phyloP scores from a whole-genome alignment of 768 basidiomycete genomes.

The Phanerochaete sordida region DNA sequence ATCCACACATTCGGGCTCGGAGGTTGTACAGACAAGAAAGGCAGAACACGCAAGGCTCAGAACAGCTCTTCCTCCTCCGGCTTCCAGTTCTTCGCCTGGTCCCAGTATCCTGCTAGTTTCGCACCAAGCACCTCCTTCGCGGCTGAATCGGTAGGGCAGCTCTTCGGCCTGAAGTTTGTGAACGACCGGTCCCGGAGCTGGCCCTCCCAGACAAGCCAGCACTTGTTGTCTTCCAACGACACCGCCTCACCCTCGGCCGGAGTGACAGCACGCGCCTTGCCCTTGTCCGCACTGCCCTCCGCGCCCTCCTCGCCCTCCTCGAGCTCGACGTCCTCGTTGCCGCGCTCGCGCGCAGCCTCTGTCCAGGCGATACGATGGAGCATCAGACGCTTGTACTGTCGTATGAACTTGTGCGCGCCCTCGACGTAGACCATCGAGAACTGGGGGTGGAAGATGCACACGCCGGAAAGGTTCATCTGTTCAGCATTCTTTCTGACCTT shows the following conservation, averaged over 20 bases:
- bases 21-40: no score
- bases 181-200: conserved; percentile 80
- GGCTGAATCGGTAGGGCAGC: conserved; percentile 77
- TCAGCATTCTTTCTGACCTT: conserved; percentile 97
- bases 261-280: conserved; percentile 31
- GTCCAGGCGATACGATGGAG: conserved; percentile 90
- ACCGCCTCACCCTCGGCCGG: conserved; percentile 27
- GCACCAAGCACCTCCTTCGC: conserved; percentile 86
- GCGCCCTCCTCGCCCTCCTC: conserved; percentile 43
- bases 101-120: conserved; percentile 90
- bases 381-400: conserved; percentile 87
- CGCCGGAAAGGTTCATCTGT: conserved; percentile 81
- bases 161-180: conserved; percentile 73
- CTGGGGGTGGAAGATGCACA: conserved; percentile 85
- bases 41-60: no score
- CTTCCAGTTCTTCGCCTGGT: conserved; percentile 89
- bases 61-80: conserved; percentile 76
- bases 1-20: no score
- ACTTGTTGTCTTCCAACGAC: conserved; percentile 84
- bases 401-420: conserved; percentile 81
- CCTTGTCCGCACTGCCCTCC: conserved; percentile 27
- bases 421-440: conserved; percentile 95
- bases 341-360: conserved; percentile 78
- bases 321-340: conserved; percentile 67
- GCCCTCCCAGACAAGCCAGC: conserved; percentile 93